A percentile compares a stretch with the other conserved stretches of the same genome.
phyloP scores from a whole-genome alignment of 805 yeast species.

The Monosporozyma solicola region DNA sequence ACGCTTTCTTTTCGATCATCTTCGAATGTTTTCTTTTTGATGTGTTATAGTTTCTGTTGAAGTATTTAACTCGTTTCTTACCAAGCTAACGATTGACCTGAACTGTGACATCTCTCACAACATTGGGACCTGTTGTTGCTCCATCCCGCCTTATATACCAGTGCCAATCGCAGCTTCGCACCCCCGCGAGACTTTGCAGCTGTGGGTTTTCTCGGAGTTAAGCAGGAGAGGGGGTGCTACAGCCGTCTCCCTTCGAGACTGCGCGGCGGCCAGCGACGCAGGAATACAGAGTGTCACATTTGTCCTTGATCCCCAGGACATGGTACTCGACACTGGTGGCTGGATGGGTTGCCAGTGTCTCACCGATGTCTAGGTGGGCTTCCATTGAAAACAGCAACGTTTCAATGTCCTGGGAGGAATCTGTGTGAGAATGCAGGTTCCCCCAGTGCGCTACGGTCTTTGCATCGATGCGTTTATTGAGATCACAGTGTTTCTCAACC shows the following conservation, averaged over 20 bases:
- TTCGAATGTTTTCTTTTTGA: too few species aligned
- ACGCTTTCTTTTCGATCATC: background rate
- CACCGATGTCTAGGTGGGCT: background rate
- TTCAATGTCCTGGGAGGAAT: background rate
- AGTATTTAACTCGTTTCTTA: background rate
- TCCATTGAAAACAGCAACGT: background rate
- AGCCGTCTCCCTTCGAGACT: background rate
- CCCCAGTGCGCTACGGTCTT: background rate
- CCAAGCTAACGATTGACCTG: too few species aligned
- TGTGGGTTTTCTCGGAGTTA: background rate
- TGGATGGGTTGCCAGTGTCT: background rate
- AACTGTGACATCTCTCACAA: too few species aligned
- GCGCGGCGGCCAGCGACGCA: background rate
- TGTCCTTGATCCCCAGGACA: background rate
- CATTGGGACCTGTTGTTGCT: background rate
- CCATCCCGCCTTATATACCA: background rate
- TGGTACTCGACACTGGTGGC: background rate
- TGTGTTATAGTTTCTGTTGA: background rate
- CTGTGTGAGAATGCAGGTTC: background rate
- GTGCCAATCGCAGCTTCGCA: background rate
- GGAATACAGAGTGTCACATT: background rate
- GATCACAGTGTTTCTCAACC: background rate
- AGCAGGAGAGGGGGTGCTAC: background rate
- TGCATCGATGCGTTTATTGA: background rate
- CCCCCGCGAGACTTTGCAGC: background rate